A percentile compares a stretch with the other conserved stretches of the same genome.
Conservation (phyloP, 2,329 filamentous ascomycete species). For the Neobulgaria alba region DNA sequence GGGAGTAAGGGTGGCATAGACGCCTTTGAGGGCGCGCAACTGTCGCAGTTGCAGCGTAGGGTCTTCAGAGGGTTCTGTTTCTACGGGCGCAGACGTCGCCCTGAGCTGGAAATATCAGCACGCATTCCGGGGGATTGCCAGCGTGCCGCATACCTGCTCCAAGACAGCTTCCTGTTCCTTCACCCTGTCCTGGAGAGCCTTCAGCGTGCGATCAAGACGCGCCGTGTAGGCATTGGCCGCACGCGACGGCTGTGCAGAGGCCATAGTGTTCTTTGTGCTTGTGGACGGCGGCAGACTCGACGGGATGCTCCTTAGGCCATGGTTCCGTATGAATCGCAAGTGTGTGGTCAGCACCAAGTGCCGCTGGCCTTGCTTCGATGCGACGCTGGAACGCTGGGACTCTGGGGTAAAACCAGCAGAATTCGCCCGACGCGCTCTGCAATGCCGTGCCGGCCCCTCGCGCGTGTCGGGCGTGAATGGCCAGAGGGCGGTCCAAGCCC, state of each 20-base stretch:
- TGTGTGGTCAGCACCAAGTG: too few relatives aligned
- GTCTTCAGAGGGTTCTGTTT: constrained; percentile 24
- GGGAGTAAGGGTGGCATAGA: constrained; percentile 55
- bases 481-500: too few relatives aligned
- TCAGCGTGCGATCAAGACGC: constrained; percentile 58
- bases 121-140: background rate
- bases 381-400: too few relatives aligned
- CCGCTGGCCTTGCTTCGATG: too few relatives aligned
- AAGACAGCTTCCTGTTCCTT: constrained; percentile 45
- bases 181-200: constrained; percentile 53
- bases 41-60: constrained; percentile 34
- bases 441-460: too few relatives aligned
- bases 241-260: constrained; percentile 18
- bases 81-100: constrained; percentile 16
- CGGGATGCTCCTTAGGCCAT: too few relatives aligned
- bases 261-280: constrained; percentile 12
- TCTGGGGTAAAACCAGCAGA: too few relatives aligned
- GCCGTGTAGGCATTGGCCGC: constrained; percentile 37
- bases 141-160: constrained; percentile 32
- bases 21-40: constrained; percentile 47
- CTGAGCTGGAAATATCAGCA: constrained; percentile 22
- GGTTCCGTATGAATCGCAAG: too few relatives aligned
- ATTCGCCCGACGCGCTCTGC: too few relatives aligned
- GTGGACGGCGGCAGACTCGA: too few relatives aligned
- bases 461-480: too few relatives aligned